Evolutionary conservation across 2,329 filamentous ascomycete genomes (phyloP).

Genomic region (Neofusicoccum sp.): DNA sequence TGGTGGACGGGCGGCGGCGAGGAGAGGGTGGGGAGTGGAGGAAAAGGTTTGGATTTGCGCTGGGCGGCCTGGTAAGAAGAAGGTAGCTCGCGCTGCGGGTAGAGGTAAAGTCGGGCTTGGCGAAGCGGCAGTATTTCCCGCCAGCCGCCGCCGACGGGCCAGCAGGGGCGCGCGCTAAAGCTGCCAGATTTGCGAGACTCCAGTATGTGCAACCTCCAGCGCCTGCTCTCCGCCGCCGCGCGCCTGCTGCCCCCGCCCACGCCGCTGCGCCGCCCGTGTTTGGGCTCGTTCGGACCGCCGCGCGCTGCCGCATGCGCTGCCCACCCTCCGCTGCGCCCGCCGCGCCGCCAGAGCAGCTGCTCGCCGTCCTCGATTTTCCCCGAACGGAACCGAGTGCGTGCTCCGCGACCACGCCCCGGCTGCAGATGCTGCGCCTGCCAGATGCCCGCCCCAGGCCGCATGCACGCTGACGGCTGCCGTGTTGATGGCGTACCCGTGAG

Average conservation of each 20-base stretch:
- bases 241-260: background rate
- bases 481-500: too few species aligned
- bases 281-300: slow-evolving; percentile 20
- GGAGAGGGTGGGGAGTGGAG: slow-evolving; percentile 34
- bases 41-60: slow-evolving; percentile 24
- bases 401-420: slow-evolving; percentile 17
- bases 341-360: background rate
- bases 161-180: slow-evolving; percentile 14
- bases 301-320: background rate
- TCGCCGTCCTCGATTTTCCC: slow-evolving; percentile 20
- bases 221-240: background rate
- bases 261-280: slow-evolving; percentile 13
- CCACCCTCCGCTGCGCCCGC: background rate
- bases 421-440: slow-evolving; percentile 7
- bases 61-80: slow-evolving; percentile 15
- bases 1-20: slow-evolving; percentile 32
- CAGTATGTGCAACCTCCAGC: slow-evolving; percentile 3
- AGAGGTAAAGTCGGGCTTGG: slow-evolving; percentile 18
- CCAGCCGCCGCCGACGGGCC: background rate
- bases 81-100: slow-evolving; percentile 15
- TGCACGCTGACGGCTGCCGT: too few species aligned
- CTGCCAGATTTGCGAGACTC: slow-evolving; percentile 13
- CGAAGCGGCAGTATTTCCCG: background rate
- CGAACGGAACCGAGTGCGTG: slow-evolving; percentile 18
- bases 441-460: background rate